Evolutionary conservation across 2,329 filamentous ascomycete species (phyloP), one percentile per base, ranked within the genome.

Genomic region (Alternaria longipes): DNA sequence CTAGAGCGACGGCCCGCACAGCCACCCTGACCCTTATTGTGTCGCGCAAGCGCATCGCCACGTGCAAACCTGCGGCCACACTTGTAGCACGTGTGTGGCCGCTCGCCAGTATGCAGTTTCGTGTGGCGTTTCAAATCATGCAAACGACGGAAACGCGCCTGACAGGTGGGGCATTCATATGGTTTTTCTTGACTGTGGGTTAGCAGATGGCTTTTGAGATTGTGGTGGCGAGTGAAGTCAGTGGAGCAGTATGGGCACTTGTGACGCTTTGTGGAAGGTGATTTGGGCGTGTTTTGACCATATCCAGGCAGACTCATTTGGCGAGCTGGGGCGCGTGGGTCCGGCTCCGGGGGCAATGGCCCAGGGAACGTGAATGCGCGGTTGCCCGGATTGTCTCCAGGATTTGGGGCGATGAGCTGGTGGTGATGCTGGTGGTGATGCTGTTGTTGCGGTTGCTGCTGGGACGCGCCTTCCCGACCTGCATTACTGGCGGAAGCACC

Each of bases 161-260:
- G 88, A 78, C 95, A 99, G n/a, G 92, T 93, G 64, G 92, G 90
- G 76, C 95, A 99, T 28, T 95, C 88, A 75, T 95, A 99, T 0
- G 95, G 95, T 80, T 99, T 99, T 79, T 99, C 95, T 83, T 99
- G 94, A 73, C 94, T 97, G 79, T 98, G 95, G 0, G 95, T 98
- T 76, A 99, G 87, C 59, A 99, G 86, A 81, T 99, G 95, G 70
- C 93, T 97, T 82, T 98, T 99, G 28, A 98, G 86, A 74, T 99
- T 98, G 78, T 98, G 95, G 76, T 98, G 95, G 45, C 95, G 89
- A 28, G 95, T 99, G 71, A 99, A 99, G 74, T 97, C 95, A 5
- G 95, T 97, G 40, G 93, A 89, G 84, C 95, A 99, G 78, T 97
- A 97, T 0, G 93, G 94, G 75, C 95, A 99, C 79, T 95, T 97